phyloP scores from a whole-genome alignment of 495 filamentous ascomycete genomes.

The Hypoxylon perforatum region DNA sequence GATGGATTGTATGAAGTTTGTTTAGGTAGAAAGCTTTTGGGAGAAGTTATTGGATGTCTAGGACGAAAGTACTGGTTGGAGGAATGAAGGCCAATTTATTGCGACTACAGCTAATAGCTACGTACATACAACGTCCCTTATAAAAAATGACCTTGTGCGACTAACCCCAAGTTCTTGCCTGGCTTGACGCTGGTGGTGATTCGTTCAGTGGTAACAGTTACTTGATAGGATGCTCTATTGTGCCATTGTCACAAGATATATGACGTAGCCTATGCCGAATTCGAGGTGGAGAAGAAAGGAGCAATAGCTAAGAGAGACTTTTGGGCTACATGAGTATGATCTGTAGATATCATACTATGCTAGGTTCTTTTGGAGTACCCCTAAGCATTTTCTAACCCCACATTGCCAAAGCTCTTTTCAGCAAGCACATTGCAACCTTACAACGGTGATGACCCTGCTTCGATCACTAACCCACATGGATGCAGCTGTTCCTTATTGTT shows the following conservation, averaged over 20 bases:
- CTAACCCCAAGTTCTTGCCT: constrained; percentile 19
- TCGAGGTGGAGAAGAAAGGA: constrained; percentile 22
- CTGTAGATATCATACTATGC: background rate
- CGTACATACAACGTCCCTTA: constrained; percentile 2
- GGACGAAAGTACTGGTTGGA: constrained; percentile 3
- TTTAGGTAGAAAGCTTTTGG: constrained; percentile 8
- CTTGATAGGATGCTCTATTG: constrained; percentile 14
- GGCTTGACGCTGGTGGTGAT: constrained; percentile 19
- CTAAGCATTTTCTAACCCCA: constrained; percentile 13
- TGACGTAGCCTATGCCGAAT: constrained; percentile 35
- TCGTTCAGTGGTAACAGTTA: constrained; percentile 28
- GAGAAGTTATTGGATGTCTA: constrained; percentile 28
- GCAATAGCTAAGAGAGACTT: constrained; percentile 22
- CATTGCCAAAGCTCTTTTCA: constrained; percentile 15
- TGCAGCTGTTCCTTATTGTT: constrained; percentile 10
- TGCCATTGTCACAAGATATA: constrained; percentile 38
- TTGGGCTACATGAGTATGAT: constrained; percentile 12
- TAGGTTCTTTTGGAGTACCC: constrained; percentile 26
- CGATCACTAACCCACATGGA: background rate
- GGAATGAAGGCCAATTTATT: constrained; percentile 22
- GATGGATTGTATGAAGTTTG: background rate
- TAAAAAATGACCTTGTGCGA: constrained; percentile 22
- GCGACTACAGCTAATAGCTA: constrained; percentile 19
- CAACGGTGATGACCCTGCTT: constrained; percentile 20
- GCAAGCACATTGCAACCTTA: constrained; percentile 9